Evolutionary conservation across 192 early-diverging fungal species (phyloP).

Genomic region (Chytriomyces sp.): DNA sequence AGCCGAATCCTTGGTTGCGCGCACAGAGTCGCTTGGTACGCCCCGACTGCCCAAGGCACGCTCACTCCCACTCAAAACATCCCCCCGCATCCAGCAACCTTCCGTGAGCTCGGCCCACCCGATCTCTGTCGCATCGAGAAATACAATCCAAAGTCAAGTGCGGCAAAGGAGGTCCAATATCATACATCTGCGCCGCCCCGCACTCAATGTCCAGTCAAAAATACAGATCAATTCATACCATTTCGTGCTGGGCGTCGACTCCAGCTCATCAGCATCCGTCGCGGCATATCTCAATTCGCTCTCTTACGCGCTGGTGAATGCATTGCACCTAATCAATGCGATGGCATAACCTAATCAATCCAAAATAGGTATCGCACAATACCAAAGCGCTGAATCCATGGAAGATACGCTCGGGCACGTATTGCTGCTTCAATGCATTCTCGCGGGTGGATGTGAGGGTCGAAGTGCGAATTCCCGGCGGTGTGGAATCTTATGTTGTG

Average conservation of each 20-base stretch:
- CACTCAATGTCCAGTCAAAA: constrained; percentile 1
- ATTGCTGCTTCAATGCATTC: constrained; percentile 97
- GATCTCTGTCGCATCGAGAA: constrained; percentile 98
- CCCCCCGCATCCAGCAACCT: too few species aligned
- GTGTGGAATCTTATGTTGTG: constrained; percentile 91
- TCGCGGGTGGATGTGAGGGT: constrained; percentile 96
- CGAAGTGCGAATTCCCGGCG: constrained; percentile 97
- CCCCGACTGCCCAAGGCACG: too few species aligned
- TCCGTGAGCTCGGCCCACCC: constrained; percentile 91
- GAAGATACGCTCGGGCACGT: constrained; percentile 74
- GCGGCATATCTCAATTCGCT: constrained; percentile 97
- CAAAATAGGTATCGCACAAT: constrained; percentile 19
- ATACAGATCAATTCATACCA: constrained; percentile 80
- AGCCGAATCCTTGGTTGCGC: constrained; percentile 81
- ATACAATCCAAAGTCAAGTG: constrained; percentile 73
- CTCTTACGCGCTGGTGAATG: constrained; percentile 86
- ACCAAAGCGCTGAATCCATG: constrained; percentile 45
- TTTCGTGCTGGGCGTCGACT: constrained; percentile 60
- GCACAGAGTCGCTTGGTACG: constrained; percentile 91
- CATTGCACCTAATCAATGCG: too few species aligned
- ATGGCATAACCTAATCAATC: too few species aligned
- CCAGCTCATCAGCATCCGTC: constrained; percentile 94
- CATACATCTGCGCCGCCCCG: constrained; percentile 2
- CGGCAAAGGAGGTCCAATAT: constrained; percentile 70
- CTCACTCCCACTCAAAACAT: too few species aligned